Percentiles rank a stretch among this genome's conserved stretches.
Conservation (phyloP, 1,139 yeast species). For the Geotrichum australiense region DNA sequence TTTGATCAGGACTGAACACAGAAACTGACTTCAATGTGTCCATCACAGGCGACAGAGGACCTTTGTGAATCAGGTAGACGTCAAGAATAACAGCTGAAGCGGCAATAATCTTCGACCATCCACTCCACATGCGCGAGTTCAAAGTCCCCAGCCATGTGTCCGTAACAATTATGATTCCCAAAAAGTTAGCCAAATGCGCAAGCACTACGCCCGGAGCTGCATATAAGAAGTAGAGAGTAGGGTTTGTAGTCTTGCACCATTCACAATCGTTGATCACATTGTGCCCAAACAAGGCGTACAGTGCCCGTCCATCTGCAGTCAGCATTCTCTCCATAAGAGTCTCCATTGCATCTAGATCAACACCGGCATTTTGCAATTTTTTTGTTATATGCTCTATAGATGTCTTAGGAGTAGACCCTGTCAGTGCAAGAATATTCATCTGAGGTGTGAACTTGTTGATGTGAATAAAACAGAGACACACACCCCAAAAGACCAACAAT, state of each 20-base stretch:
- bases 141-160: too few species aligned
- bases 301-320: conserved; percentile 21
- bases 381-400: not conserved
- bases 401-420: not conserved
- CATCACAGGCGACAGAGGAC: conserved; percentile 12
- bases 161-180: conserved; percentile 23
- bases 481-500: not conserved
- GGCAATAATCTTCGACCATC: conserved; percentile 13
- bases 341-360: conserved; percentile 4
- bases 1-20: too few species aligned
- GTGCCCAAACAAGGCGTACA: conserved; percentile 27
- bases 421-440: not conserved
- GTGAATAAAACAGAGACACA: not conserved
- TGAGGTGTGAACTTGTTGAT: too few species aligned
- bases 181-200: conserved; percentile 23
- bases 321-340: conserved; percentile 21
- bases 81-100: conserved; percentile 17
- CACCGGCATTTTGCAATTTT: not conserved
- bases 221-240: conserved; percentile 22
- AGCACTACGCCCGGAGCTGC: conserved; percentile 21
- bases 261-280: conserved; percentile 23
- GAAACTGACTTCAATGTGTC: too few species aligned
- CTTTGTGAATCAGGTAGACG: conserved; percentile 10
- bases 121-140: conserved; percentile 21
- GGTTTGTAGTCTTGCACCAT: conserved; percentile 24